Evolutionary conservation across 331 rosid species (phyloP).

Genomic region (Malus hybrid): DNA sequence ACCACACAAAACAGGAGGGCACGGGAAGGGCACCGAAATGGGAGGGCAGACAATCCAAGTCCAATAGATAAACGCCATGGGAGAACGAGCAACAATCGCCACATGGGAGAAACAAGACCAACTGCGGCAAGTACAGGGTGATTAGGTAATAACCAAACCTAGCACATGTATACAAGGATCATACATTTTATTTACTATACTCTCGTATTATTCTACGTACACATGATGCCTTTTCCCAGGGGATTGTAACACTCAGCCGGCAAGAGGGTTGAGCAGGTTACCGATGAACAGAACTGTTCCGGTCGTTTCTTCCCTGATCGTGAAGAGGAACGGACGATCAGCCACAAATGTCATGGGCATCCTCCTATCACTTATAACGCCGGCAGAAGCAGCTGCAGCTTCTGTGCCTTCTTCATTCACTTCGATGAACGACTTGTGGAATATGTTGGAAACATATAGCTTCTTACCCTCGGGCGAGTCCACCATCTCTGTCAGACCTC

Average conservation of each 20-base stretch:
- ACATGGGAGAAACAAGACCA: neutral
- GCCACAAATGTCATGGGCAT: conserved; percentile 33
- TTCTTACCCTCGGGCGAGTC: conserved; percentile 39
- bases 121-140: neutral
- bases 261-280: conserved; percentile 66
- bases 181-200: neutral
- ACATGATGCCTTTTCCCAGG: too few relatives aligned
- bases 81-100: neutral
- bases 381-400: conserved; percentile 68
- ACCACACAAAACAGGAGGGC: too few relatives aligned
- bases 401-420: conserved; percentile 90
- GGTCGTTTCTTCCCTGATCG: conserved; percentile 55
- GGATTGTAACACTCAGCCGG: conserved; percentile 3
- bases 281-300: conserved; percentile 62
- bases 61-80: neutral
- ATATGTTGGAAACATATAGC: conserved; percentile 48
- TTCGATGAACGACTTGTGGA: conserved; percentile 67
- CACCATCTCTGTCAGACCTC: conserved; percentile 68
- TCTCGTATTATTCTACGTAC: neutral
- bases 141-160: neutral
- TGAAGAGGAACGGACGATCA: conserved; percentile 68
- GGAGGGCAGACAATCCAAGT: too few relatives aligned
- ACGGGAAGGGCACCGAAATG: too few relatives aligned
- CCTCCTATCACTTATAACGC: neutral
- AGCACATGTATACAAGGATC: neutral